Percentiles rank a stretch among this genome's conserved stretches.
These are phyloP conservation scores for Russula sp. DNA, from an alignment of 768 basidiomycete genomes.

Conservation along the genomic window DNA sequence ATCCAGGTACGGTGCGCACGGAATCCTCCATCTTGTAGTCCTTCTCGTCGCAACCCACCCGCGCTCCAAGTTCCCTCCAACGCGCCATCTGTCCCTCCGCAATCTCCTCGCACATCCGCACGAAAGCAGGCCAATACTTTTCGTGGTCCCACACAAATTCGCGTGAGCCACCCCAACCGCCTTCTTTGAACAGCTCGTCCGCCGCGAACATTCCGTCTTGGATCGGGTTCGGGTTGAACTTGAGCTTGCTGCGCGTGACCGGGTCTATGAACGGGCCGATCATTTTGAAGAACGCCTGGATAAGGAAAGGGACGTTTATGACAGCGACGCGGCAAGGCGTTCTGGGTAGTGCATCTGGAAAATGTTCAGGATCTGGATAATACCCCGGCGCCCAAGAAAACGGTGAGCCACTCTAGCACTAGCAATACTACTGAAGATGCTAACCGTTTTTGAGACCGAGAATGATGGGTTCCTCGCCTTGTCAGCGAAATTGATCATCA, in stretches of 20 bases:
- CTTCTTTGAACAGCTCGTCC: constrained; percentile 65
- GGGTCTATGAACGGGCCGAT: constrained; percentile 84
- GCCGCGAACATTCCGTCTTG: constrained; percentile 65
- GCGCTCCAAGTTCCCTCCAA: constrained; percentile 69
- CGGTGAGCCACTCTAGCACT: neutral
- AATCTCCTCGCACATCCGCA: constrained; percentile 52
- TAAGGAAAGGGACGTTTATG: constrained; percentile 75
- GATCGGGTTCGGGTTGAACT: constrained; percentile 68
- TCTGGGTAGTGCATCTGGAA: constrained; percentile 86
- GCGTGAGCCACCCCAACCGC: constrained; percentile 61
- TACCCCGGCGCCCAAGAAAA: neutral
- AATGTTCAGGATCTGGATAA: constrained; percentile 43
- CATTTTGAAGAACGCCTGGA: constrained; percentile 72
- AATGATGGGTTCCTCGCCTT: constrained; percentile 57
- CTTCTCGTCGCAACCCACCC: constrained; percentile 74
- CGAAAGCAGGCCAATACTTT: constrained; percentile 69
- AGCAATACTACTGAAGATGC: constrained; percentile 12
- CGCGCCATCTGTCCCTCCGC: constrained; percentile 49
- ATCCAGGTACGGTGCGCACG: neutral
- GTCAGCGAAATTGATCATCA: constrained; percentile 79
- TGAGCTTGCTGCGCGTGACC: constrained; percentile 68
- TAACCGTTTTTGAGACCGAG: constrained; percentile 39
- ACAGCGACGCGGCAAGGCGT: constrained; percentile 71
- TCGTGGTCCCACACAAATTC: constrained; percentile 73
- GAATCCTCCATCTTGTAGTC: constrained; percentile 53